Evolutionary conservation across 139 green algal genomes (phyloP).

Genomic region (Penium margaritaceum): DNA sequence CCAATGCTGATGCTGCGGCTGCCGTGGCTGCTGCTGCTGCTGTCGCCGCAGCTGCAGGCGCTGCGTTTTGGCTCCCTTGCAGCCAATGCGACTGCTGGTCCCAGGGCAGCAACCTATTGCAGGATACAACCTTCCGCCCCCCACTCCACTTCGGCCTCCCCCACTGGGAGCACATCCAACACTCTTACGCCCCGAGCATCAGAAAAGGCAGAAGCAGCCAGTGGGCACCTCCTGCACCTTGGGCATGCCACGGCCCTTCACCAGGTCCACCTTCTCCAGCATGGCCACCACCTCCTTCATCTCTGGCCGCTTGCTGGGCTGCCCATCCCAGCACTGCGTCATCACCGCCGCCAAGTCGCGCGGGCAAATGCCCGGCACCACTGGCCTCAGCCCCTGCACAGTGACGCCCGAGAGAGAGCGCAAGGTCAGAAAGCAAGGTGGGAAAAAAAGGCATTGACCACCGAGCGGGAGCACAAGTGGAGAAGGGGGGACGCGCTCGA

Average conservation of each 20-base stretch:
- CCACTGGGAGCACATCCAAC: too few relatives aligned
- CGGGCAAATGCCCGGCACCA: slow-evolving; percentile 19
- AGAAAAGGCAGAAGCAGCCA: background rate
- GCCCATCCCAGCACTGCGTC: slow-evolving; percentile 19
- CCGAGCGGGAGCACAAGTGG: background rate
- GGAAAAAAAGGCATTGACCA: background rate
- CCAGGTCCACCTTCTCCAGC: slow-evolving; percentile 10
- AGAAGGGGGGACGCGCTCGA: background rate
- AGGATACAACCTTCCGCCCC: too few relatives aligned
- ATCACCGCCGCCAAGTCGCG: slow-evolving; percentile 10
- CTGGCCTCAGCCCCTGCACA: slow-evolving; percentile 20
- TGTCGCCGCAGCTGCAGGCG: too few relatives aligned
- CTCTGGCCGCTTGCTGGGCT: slow-evolving; percentile 12
- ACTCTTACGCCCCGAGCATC: too few relatives aligned
- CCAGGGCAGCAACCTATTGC: too few relatives aligned
- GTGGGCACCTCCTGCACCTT: background rate
- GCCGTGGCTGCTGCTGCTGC: too few relatives aligned
- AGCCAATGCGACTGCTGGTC: too few relatives aligned
- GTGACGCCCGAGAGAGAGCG: too few relatives aligned
- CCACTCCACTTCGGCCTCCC: too few relatives aligned
- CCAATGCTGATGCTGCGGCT: too few relatives aligned
- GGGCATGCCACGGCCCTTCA: background rate
- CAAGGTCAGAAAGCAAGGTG: too few relatives aligned
- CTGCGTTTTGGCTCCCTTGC: too few relatives aligned
- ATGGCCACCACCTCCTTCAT: slow-evolving; percentile 12